phyloP scores from a whole-genome alignment of 345 rosid species.

The Anacardium occidentale region DNA sequence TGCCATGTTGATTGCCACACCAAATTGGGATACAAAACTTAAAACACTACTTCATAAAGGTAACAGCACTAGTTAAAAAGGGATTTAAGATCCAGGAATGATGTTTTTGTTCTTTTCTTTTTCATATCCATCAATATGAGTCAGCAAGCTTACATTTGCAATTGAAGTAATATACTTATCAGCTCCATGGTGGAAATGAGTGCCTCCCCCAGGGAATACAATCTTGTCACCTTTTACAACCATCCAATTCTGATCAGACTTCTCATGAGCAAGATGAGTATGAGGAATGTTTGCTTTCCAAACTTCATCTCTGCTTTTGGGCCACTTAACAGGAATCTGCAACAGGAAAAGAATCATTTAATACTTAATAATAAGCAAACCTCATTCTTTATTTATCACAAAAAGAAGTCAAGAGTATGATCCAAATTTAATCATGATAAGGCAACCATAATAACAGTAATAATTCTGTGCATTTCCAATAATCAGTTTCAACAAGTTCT shows the following conservation, averaged over 20 bases:
- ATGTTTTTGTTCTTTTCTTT: conserved; percentile 2
- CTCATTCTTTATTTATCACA: conserved; percentile 1
- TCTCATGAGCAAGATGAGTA: conserved; percentile 95
- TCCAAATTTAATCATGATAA: conserved; percentile 5
- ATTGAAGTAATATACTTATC: conserved; percentile 91
- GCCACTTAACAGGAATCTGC: conserved; percentile 98
- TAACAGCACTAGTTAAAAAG: neutral
- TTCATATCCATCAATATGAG: neutral
- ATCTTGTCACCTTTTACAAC: conserved; percentile 96
- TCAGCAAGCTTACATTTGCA: conserved; percentile 68
- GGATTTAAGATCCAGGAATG: conserved; percentile 1
- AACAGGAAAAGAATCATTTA: neutral
- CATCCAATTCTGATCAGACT: conserved; percentile 99
- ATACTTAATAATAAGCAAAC: neutral
- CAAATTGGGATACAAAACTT: neutral
- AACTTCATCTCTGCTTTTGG: conserved; percentile 96
- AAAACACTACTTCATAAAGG: neutral
- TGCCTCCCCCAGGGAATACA: conserved; percentile 95
- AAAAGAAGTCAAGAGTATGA: neutral
- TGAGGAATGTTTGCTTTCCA: conserved; percentile 99
- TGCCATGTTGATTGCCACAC: neutral
- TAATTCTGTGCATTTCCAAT: neutral
- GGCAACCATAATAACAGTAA: neutral
- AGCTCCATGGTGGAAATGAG: conserved; percentile 99
- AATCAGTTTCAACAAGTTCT: conserved; percentile 9